phyloP scores from a whole-genome alignment of 1,284 basidiomycete species.

The Fomitopsis palustris region DNA sequence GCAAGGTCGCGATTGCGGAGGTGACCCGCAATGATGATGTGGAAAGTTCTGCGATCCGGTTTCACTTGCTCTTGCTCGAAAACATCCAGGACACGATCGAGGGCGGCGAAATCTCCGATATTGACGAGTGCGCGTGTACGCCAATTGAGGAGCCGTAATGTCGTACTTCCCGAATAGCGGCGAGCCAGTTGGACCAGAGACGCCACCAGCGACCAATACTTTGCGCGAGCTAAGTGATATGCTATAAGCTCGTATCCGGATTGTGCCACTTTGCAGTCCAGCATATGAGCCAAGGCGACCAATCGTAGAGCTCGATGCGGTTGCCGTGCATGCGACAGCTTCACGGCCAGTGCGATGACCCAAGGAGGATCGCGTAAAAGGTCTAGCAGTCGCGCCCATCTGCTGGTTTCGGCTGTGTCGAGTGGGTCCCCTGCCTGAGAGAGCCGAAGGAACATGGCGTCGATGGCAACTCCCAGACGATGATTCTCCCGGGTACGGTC shows the following conservation, averaged over 20 bases:
- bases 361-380: slow-evolving; percentile 34
- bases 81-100: slow-evolving; percentile 44
- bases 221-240: slow-evolving; percentile 40
- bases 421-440: neutral
- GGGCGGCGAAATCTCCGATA: slow-evolving; percentile 40
- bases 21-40: slow-evolving; percentile 60
- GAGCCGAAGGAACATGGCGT: slow-evolving; percentile 7
- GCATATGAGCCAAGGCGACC: slow-evolving; percentile 42
- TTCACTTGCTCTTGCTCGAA: slow-evolving; percentile 43
- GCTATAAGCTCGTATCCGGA: slow-evolving; percentile 57
- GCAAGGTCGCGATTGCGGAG: slow-evolving; percentile 64
- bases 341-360: slow-evolving; percentile 40
- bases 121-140: slow-evolving; percentile 55
- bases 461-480: slow-evolving; percentile 6
- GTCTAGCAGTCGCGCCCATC: slow-evolving; percentile 19
- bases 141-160: slow-evolving; percentile 65
- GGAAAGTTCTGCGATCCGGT: slow-evolving; percentile 60
- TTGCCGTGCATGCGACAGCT: slow-evolving; percentile 37
- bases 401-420: neutral
- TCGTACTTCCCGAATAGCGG: slow-evolving; percentile 43
- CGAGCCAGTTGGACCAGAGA: slow-evolving; percentile 43
- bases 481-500: neutral
- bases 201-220: slow-evolving; percentile 50
- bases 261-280: slow-evolving; percentile 47
- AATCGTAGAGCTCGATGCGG: slow-evolving; percentile 40